Evolutionary conservation across 1,284 basidiomycete species (phyloP).

Genomic region (Pseudozyma pruni): DNA sequence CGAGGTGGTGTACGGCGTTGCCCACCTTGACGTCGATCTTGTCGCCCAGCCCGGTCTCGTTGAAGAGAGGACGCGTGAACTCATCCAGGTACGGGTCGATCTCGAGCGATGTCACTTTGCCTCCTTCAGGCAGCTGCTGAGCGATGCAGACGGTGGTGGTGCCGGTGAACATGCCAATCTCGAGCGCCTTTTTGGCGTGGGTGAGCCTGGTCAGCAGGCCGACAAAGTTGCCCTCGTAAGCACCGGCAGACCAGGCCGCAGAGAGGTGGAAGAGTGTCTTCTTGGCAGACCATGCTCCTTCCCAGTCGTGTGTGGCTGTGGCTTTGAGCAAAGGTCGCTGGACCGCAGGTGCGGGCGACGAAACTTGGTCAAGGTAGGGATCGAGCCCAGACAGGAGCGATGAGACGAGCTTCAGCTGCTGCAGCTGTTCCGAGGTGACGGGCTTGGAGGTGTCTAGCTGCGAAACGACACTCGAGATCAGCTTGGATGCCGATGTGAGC

Average conservation of each 20-base stretch:
- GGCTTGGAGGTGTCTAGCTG: conserved; percentile 11
- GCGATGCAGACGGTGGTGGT: conserved; percentile 59
- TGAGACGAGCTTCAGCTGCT: conserved; percentile 35
- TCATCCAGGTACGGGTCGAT: conserved; percentile 63
- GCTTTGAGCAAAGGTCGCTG: conserved; percentile 43
- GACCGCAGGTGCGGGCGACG: conserved; percentile 30
- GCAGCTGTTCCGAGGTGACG: conserved; percentile 14
- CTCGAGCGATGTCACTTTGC: conserved; percentile 63
- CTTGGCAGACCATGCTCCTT: conserved; percentile 26
- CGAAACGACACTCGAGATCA: conserved; percentile 25
- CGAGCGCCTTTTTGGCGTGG: conserved; percentile 47
- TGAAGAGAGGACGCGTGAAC: conserved; percentile 60
- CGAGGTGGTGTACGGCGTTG: conserved; percentile 57
- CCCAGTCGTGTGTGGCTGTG: conserved; percentile 53
- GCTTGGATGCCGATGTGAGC: conserved; percentile 35
- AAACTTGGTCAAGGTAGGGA: conserved; percentile 48
- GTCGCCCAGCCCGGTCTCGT: conserved; percentile 54
- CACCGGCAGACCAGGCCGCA: conserved; percentile 48
- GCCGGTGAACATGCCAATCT: conserved; percentile 62
- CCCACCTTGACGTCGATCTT: conserved; percentile 63
- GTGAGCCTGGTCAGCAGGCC: conserved; percentile 48
- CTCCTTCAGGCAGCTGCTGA: conserved; percentile 35
- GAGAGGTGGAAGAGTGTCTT: conserved; percentile 42
- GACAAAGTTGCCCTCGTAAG: conserved; percentile 55
- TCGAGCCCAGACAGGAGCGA: conserved; percentile 42